Evolutionary conservation across 148 eudicot genomes (phyloP).

Genomic region (Heliosperma pusillum): DNA sequence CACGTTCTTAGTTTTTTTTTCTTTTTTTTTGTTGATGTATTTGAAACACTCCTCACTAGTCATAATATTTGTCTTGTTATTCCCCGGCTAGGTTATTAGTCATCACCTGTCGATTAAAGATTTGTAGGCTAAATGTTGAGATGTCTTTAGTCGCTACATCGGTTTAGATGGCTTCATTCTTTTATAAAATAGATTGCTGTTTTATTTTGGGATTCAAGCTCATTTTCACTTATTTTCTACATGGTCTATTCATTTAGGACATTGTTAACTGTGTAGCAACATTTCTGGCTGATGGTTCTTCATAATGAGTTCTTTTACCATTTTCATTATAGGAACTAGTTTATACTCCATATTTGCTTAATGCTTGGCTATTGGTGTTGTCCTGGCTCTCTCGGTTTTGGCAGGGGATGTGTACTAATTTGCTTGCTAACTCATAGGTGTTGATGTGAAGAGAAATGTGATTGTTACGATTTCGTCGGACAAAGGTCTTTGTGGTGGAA

Average conservation of each 20-base stretch:
- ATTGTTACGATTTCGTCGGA: conserved; percentile 74
- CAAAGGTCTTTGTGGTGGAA: conserved; percentile 99
- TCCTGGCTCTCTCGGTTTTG: background rate
- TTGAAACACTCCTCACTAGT: background rate
- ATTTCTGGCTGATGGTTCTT: background rate
- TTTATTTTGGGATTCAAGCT: background rate
- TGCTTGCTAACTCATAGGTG: conserved; percentile 42
- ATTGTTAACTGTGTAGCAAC: background rate
- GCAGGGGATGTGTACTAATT: conserved; percentile 3
- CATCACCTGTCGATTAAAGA: background rate
- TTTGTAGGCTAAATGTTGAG: conserved; percentile 2
- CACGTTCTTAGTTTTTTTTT: background rate
- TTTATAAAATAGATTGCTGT: background rate
- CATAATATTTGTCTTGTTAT: background rate
- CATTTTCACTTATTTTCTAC: background rate
- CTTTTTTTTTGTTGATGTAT: background rate
- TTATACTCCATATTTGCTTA: background rate
- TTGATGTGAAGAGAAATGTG: conserved; percentile 92
- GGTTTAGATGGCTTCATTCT: background rate
- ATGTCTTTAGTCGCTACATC: background rate
- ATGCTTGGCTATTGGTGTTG: background rate
- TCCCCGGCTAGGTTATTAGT: background rate
- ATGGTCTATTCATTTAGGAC: background rate
- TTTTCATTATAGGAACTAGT: background rate
- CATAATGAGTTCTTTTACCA: background rate